A percentile compares a stretch with the other conserved stretches of the same genome.
These are phyloP conservation scores for Xerophyta viscosa DNA, from an alignment of 106 monocot species.

Conservation along the genomic window DNA sequence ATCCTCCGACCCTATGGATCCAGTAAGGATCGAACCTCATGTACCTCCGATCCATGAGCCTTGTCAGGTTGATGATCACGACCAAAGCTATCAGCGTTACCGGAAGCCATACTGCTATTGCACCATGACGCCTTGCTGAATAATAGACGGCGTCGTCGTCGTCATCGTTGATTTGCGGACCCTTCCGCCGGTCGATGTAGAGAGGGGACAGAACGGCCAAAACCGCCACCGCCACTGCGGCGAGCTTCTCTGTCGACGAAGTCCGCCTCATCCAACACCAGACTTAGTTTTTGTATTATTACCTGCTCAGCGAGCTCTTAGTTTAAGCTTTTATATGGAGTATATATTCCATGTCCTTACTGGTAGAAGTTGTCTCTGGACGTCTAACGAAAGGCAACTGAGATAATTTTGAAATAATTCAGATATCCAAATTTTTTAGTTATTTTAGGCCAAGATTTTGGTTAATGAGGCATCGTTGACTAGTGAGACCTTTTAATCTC, in stretches of 20 bases:
- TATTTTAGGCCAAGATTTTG: too few relatives aligned
- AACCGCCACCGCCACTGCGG: conserved; percentile 32
- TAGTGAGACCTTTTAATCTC: too few relatives aligned
- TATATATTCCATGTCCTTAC: too few relatives aligned
- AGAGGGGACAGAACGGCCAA: conserved; percentile 70
- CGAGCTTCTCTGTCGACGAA: conserved; percentile 44
- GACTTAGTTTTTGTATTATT: not conserved
- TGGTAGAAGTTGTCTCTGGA: too few relatives aligned
- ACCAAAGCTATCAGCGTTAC: conserved; percentile 42
- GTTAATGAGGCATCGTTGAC: too few relatives aligned
- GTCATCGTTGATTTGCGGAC: conserved; percentile 1
- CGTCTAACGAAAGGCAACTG: too few relatives aligned
- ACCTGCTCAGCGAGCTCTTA: not conserved
- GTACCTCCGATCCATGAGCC: conserved; percentile 45
- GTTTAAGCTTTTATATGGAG: too few relatives aligned
- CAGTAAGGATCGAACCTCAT: conserved; percentile 77
- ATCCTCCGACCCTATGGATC: conserved; percentile 87
- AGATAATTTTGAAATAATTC: too few relatives aligned
- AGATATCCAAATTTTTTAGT: too few relatives aligned
- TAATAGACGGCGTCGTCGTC: too few relatives aligned
- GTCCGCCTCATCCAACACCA: conserved; percentile 22
- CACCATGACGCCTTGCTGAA: conserved; percentile 14
- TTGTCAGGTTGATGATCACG: conserved; percentile 34
- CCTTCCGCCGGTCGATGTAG: conserved; percentile 50
- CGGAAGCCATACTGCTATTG: conserved; percentile 22